Base-by-base conservation (phyloP, 2,329 filamentous ascomycete genomes). In the Gaeumannomyces sp. region DNA sequence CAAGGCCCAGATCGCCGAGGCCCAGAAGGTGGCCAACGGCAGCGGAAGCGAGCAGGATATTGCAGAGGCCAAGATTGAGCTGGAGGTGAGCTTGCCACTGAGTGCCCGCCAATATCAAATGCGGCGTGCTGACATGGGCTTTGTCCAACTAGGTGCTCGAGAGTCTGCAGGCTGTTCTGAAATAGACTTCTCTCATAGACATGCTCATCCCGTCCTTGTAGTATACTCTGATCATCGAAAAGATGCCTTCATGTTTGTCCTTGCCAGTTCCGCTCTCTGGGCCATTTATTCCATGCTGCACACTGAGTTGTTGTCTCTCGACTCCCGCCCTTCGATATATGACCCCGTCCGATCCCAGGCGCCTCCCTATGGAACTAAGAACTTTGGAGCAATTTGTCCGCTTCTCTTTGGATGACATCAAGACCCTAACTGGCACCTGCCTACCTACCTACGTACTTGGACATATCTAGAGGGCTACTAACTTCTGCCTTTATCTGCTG, bases 21-120 rank as follows among this genome's bases (percentile, higher is more conserved):
- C 93, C 70, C 92, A 97, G 82, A 98, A 97, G 89, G 89, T 98
- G 76, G 93, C 89, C 73, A 88, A 81, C 78, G 95, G 95, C 75
- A 88, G 84, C 76, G 95, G 94, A 75, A 97, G 92, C 79, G 95
- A 97, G 87, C 89, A 93, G 82, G 95, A 98, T 76, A 91, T 98
- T 80, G 94, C 94, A 70, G 95, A 99, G 88, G 95, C 95, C 71
- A 98, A 97, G 88, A 94, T 99, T 78, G 94, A 98, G 86, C 82
- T 99, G 72, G 95, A 99, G 92, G 94, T 97, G 80, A 76, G 77
- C 7, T 28, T 11, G 8, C 2, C 28, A 25, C n/a, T 19, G 25
- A n/a, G n/a, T 16, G 5, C 60, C 3, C 7, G 8, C 19, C 27
- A 38, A 27, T 25, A 53, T 53, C 45, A 29, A 27, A 35, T 50